Percentiles rank a stretch among this genome's conserved stretches.
Conservation (phyloP, 2,329 filamentous ascomycete species). For the Grosmannia huntii region DNA sequence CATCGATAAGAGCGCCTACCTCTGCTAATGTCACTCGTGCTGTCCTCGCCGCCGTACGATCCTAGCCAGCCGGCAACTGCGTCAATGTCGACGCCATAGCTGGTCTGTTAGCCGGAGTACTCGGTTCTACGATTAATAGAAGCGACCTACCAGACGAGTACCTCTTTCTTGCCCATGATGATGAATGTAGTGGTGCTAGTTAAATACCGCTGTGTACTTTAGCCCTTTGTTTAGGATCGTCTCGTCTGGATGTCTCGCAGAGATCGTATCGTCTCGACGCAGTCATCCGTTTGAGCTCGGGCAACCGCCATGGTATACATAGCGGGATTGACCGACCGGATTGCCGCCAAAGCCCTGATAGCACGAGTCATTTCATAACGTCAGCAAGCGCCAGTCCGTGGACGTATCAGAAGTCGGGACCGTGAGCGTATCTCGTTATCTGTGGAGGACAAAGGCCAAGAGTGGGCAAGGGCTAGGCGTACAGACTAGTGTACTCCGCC, state of each 20-base stretch:
- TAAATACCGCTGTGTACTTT: too few relatives aligned
- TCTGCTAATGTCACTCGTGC: slow-evolving; percentile 57
- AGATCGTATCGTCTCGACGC: too few relatives aligned
- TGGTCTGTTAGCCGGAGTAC: slow-evolving; percentile 12
- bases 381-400: not conserved
- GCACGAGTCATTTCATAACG: too few relatives aligned
- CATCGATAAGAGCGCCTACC: slow-evolving; percentile 24
- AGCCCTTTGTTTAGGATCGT: too few relatives aligned
- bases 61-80: slow-evolving; percentile 68
- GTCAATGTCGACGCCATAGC: slow-evolving; percentile 62
- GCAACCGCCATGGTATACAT: not conserved
- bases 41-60: slow-evolving; percentile 62
- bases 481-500: too few relatives aligned
- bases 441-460: not conserved
- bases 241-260: too few relatives aligned
- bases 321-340: too few relatives aligned
- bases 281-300: not conserved
- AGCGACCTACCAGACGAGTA: not conserved
- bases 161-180: not conserved
- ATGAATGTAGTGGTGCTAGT: too few relatives aligned
- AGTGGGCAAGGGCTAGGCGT: too few relatives aligned
- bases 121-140: not conserved
- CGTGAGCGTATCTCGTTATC: not conserved
- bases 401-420: not conserved
- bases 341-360: too few relatives aligned